Conservation (phyloP, 345 rosid species). For the Populus nigra region DNA sequence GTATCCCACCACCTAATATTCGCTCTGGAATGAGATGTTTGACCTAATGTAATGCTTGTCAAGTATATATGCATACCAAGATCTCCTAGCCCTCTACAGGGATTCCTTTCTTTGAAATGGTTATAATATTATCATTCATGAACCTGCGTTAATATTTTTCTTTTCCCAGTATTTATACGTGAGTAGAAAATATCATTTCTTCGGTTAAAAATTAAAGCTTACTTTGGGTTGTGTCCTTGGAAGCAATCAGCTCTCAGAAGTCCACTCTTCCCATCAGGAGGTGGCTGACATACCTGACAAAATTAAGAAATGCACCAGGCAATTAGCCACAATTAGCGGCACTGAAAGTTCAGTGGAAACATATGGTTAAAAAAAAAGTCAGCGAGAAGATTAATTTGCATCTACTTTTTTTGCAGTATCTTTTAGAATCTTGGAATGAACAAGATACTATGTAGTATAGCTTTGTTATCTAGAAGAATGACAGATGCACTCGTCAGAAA, state of each 20-base stretch:
- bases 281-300: conserved; percentile 59
- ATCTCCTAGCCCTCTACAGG: neutral
- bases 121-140: neutral
- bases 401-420: neutral
- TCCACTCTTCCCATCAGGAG: conserved; percentile 61
- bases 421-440: neutral
- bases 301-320: neutral
- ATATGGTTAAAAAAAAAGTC: neutral
- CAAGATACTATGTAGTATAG: neutral
- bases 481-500: neutral
- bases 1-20: conserved; percentile 14
- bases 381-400: neutral
- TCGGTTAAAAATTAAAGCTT: conserved; percentile 17
- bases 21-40: neutral
- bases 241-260: conserved; percentile 56
- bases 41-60: conserved; percentile 20
- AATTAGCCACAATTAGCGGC: conserved; percentile 11
- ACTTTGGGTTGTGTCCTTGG: conserved; percentile 56
- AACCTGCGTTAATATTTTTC: neutral
- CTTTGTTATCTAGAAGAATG: neutral
- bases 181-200: neutral
- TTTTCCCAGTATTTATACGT: neutral
- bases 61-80: neutral
- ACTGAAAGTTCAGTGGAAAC: neutral
- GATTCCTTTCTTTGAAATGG: neutral